Percentiles rank a stretch among this genome's conserved stretches.
These are phyloP conservation scores for Mucor piriformis DNA, from an alignment of 371 early-diverging fungal species.

Conservation along the genomic window DNA sequence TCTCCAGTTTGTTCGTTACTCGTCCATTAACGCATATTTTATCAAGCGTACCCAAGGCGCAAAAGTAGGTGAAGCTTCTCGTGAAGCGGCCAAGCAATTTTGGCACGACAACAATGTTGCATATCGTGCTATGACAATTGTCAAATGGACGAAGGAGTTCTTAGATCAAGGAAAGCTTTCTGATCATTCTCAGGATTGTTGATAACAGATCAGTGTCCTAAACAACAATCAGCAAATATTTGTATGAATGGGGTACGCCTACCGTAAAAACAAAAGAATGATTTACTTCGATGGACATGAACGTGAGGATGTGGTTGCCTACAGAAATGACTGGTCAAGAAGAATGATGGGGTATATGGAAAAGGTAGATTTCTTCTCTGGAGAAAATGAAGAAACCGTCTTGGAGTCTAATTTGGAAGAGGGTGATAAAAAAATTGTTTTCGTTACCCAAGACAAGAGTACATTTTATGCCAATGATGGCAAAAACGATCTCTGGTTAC, in stretches of 20 bases:
- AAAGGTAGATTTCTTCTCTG: not conserved
- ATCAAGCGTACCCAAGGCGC: no score
- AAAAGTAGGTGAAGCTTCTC: not conserved
- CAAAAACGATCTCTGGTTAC: not conserved
- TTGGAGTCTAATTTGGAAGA: not conserved
- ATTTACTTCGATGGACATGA: conserved; percentile 13
- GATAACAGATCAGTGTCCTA: not conserved
- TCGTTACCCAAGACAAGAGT: conserved; percentile 1
- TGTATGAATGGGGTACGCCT: conserved; percentile 9
- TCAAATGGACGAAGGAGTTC: conserved; percentile 2
- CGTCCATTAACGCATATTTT: not conserved
- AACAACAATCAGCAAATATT: not conserved
- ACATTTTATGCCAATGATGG: conserved; percentile 7
- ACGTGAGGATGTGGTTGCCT: conserved; percentile 2
- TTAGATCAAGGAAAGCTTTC: not conserved
- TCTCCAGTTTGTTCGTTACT: no score
- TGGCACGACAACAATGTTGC: not conserved
- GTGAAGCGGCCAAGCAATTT: not conserved
- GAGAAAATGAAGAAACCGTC: not conserved
- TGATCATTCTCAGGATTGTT: conserved; percentile 1
- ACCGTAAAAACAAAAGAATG: not conserved
- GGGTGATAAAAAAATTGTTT: not conserved
- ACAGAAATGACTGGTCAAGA: not conserved
- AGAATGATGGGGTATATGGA: not conserved
- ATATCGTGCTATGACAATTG: not conserved